Percentiles rank a stretch among this genome's conserved stretches.
Conservation (phyloP, 257 asterid genomes). For the Solanum medicagineum region DNA sequence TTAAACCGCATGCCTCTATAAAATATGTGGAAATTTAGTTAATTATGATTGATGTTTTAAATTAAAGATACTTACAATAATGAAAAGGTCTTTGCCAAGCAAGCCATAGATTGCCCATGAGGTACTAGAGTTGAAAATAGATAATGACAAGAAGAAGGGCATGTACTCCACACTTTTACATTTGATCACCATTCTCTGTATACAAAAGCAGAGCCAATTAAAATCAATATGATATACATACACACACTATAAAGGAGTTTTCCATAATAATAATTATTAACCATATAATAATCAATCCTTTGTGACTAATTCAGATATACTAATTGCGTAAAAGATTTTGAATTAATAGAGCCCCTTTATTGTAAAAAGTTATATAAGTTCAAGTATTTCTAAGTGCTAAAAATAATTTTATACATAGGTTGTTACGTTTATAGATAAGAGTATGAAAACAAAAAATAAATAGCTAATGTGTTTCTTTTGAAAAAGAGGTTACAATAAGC, state of each 20-base stretch:
- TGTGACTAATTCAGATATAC: neutral
- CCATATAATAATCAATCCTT: neutral
- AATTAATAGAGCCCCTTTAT: neutral
- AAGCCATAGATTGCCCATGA: constrained; percentile 68
- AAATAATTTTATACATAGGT: neutral
- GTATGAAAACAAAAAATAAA: neutral
- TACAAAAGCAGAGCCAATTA: neutral
- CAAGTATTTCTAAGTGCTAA: neutral
- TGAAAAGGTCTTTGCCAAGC: constrained; percentile 53
- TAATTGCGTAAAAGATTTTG: neutral
- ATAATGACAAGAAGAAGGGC: constrained; percentile 66
- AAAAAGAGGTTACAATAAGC: neutral
- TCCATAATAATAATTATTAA: neutral
- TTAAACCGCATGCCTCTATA: neutral
- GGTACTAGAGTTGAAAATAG: constrained; percentile 62
- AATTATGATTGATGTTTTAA: neutral
- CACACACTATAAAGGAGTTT: neutral
- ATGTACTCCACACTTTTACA: constrained; percentile 74
- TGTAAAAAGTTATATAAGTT: neutral
- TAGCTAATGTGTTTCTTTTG: neutral
- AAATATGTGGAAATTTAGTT: neutral
- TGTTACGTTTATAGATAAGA: neutral
- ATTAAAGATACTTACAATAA: constrained; percentile 29
- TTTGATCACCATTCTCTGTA: constrained; percentile 57
- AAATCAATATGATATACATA: neutral